Conservation (phyloP, 148 eudicot genomes). For the Nyssa sinensis region DNA sequence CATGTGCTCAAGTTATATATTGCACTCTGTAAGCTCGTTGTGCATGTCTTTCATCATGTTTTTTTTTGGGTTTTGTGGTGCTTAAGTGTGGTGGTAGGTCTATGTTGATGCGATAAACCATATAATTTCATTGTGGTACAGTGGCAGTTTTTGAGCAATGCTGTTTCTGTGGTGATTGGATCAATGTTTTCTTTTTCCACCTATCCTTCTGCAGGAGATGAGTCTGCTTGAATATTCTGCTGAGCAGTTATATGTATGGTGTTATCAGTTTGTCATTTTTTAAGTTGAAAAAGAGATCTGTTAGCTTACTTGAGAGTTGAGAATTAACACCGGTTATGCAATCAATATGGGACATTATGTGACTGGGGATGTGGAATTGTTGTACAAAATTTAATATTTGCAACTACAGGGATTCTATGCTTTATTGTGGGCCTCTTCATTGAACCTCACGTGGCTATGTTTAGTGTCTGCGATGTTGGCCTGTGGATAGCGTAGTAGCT, state of each 20-base stretch:
- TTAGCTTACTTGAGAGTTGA: not conserved
- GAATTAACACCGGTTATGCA: not conserved
- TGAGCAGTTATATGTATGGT: not conserved
- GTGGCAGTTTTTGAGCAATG: not conserved
- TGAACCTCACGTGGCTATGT: not conserved
- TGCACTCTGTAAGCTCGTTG: not conserved
- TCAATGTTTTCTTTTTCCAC: not conserved
- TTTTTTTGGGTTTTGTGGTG: not conserved
- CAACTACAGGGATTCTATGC: not conserved
- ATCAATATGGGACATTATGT: not conserved
- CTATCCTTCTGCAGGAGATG: not conserved
- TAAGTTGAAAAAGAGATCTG: not conserved
- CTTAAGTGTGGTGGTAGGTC: not conserved
- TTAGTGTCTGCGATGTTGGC: not conserved
- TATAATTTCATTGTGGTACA: not conserved
- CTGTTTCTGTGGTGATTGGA: not conserved
- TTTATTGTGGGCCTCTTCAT: not conserved
- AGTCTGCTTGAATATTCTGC: not conserved
- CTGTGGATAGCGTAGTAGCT: constrained; percentile 11
- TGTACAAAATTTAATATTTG: too few relatives aligned
- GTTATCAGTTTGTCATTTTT: not conserved
- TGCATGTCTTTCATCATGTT: not conserved
- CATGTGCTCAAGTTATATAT: not conserved
- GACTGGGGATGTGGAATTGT: not conserved
- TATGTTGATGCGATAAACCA: not conserved